Base-by-base conservation (phyloP, 305 asterid species). In the Solanum hybrid region DNA sequence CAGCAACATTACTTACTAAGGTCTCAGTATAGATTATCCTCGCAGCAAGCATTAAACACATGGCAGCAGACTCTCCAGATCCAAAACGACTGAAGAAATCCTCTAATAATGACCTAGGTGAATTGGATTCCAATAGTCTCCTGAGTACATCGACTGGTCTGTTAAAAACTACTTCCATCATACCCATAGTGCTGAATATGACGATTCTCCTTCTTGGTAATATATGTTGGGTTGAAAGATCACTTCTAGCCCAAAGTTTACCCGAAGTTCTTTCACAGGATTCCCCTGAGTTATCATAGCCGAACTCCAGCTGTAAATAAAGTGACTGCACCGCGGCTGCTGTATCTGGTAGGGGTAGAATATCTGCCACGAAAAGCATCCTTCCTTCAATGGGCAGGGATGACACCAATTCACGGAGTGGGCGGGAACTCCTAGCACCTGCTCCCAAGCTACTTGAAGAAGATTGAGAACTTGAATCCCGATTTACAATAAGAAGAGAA, bases 21-120 rank as follows among this genome's bases (percentile, higher is more conserved):
- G 93, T 92, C 86, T 96, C 99, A 13, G 95, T 92, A 89, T 91
- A 91, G 78, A 93, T 93, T 85, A 95, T 91, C 90, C 96, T 95
- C 37, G 99, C 96, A 94, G 99, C 98, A 51, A 98, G 96, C 98
- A 96, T 94, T 91, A 98, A 94, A 90, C 99, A 96, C 99, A 98
- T 96, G 51, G 97, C 96, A 88, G 99, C 97, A 29, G 97, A 96
- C 94, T 98, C 99, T 90, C 95, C 98, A 91, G 98, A 95, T 88
- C 99, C 99, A 93, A 92, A 96, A 45, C 99, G 98, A 88, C 92
- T 95, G 91, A 96, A 96, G 91, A 98, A 98, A 92, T 98, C 98
- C 94, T 96, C 98, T 31, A 96, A 92, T 42, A 96, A 91, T 26
- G 98, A 92, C 93, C 97, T 95, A 35, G 99, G 98, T 35, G 98